Percentiles rank a stretch among this genome's conserved stretches.
Evolutionary conservation across 345 rosid species (phyloP).

Genomic region (Camelina laxa): DNA sequence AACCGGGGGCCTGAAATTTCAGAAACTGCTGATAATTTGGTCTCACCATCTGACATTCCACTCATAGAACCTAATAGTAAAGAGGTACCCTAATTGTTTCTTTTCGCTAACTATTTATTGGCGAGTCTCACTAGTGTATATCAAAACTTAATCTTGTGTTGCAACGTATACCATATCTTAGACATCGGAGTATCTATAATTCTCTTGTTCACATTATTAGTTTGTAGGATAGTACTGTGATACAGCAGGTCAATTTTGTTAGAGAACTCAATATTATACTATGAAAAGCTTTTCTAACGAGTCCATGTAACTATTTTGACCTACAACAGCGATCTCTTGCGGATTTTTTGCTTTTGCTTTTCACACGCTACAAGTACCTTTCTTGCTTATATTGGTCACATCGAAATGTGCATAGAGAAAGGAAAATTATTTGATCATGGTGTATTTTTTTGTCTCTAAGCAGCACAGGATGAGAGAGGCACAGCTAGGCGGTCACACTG

Average conservation of each 20-base stretch:
- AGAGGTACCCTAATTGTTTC: constrained; percentile 50
- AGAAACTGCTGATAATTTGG: constrained; percentile 51
- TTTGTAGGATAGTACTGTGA: neutral
- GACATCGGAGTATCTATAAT: neutral
- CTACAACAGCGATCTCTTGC: neutral
- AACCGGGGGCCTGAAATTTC: constrained; percentile 52
- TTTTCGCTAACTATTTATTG: constrained; percentile 13
- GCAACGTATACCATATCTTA: neutral
- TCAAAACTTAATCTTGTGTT: constrained; percentile 11
- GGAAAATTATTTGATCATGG: neutral
- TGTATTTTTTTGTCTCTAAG: constrained; percentile 18
- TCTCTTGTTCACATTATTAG: neutral
- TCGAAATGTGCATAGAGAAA: neutral
- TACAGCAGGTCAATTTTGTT: constrained; percentile 2
- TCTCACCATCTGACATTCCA: constrained; percentile 53
- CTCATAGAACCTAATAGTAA: constrained; percentile 51
- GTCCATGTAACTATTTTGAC: constrained; percentile 9
- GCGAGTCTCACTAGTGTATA: constrained; percentile 23
- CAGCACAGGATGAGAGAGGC: constrained; percentile 61
- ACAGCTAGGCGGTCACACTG: constrained; percentile 58
- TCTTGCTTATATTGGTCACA: constrained; percentile 3
- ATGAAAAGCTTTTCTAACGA: neutral
- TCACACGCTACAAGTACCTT: constrained; percentile 8
- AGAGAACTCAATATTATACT: neutral
- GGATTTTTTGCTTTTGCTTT: constrained; percentile 19